phyloP scores from a whole-genome alignment of 805 yeast species.

The Hanseniaspora guilliermondii region DNA sequence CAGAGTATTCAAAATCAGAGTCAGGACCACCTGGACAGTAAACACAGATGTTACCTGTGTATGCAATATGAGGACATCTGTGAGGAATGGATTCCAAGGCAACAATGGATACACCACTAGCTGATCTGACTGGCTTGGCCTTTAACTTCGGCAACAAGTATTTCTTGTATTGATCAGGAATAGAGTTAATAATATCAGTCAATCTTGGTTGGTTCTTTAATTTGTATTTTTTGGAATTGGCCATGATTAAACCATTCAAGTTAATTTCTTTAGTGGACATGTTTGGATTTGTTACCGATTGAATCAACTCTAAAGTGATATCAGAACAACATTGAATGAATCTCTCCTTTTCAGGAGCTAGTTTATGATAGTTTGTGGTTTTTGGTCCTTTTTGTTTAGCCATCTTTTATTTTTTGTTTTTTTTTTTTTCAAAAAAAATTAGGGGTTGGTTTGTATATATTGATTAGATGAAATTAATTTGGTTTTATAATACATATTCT shows the following conservation, averaged over 20 bases:
- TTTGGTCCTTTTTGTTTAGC: slow-evolving; percentile 30
- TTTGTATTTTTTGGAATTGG: slow-evolving; percentile 80
- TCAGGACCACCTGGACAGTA: slow-evolving; percentile 99
- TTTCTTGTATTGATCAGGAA: slow-evolving; percentile 91
- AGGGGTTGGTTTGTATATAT: neutral
- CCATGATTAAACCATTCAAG: slow-evolving; percentile 75
- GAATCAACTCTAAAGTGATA: slow-evolving; percentile 72
- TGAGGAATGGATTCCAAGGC: slow-evolving; percentile 99
- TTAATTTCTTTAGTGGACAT: slow-evolving; percentile 54
- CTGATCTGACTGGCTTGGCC: slow-evolving; percentile 98
- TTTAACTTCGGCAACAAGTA: slow-evolving; percentile 82
- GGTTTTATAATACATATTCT: too few relatives aligned
- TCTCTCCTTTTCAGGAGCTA: slow-evolving; percentile 85
- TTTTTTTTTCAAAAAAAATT: neutral
- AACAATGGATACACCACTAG: slow-evolving; percentile 96
- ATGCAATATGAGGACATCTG: slow-evolving; percentile 97
- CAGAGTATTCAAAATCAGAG: slow-evolving; percentile 92
- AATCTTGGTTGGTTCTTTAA: slow-evolving; percentile 84
- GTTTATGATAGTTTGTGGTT: slow-evolving; percentile 42
- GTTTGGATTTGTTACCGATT: slow-evolving; percentile 50
- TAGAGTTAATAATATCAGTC: slow-evolving; percentile 87
- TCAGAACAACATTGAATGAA: slow-evolving; percentile 88
- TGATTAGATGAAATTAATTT: neutral
- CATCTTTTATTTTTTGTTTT: too few relatives aligned
- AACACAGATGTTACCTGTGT: slow-evolving; percentile 96